Conservation (phyloP, 352 stramenopile genomes). For the Phytophthora fragariae region DNA sequence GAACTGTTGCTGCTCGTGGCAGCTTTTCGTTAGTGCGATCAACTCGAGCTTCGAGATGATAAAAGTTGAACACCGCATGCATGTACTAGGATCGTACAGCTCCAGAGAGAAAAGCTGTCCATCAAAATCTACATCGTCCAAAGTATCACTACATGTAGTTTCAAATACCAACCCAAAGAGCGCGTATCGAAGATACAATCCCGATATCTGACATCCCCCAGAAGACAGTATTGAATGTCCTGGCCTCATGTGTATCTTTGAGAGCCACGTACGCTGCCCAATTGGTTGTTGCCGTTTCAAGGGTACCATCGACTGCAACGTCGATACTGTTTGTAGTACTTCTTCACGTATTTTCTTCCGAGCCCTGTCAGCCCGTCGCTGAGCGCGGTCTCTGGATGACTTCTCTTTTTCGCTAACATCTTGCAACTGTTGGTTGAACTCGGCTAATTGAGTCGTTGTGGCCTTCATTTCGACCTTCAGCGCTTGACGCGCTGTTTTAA, state of each 20-base stretch:
- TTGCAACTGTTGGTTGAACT: constrained; percentile 36
- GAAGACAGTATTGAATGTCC: constrained; percentile 26
- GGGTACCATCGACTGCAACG: background rate
- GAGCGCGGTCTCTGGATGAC: constrained; percentile 26
- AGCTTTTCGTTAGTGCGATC: constrained; percentile 51
- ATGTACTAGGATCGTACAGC: constrained; percentile 49
- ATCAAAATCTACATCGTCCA: constrained; percentile 4
- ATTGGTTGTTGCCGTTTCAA: background rate
- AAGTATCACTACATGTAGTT: background rate
- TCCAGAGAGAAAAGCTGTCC: constrained; percentile 37
- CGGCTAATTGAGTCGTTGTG: constrained; percentile 20
- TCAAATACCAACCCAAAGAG: constrained; percentile 37
- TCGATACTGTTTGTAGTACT: constrained; percentile 18
- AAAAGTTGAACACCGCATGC: constrained; percentile 15
- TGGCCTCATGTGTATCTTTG: constrained; percentile 34
- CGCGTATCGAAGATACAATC: constrained; percentile 39
- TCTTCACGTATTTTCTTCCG: constrained; percentile 35
- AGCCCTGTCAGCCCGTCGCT: constrained; percentile 29
- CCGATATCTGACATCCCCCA: constrained; percentile 35
- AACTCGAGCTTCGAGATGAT: constrained; percentile 48
- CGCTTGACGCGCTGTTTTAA: constrained; percentile 52
- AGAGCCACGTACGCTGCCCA: constrained; percentile 42
- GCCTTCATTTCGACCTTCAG: constrained; percentile 59
- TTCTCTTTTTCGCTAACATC: constrained; percentile 38
- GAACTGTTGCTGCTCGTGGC: constrained; percentile 47